Percentiles rank a stretch among this genome's conserved stretches.
Conservation (phyloP, 2,329 filamentous ascomycete species). For the Mycosphaerella sp. region DNA sequence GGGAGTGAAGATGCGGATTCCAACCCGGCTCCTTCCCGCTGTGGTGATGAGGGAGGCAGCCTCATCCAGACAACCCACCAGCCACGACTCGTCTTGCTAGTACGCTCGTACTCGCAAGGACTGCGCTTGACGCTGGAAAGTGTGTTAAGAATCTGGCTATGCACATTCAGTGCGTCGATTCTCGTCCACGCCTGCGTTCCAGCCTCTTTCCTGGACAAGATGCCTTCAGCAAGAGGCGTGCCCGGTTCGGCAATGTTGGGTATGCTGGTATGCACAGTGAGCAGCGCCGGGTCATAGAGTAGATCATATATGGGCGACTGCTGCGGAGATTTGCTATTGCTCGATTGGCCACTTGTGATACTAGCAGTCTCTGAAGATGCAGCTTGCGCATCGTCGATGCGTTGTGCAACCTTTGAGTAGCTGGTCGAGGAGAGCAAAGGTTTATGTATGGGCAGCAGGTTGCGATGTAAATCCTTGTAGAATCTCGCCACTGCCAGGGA, state of each 20-base stretch:
- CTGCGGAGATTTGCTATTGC: constrained; percentile 25
- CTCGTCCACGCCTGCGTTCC: constrained; percentile 43
- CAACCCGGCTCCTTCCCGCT: constrained; percentile 5
- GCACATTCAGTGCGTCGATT: constrained; percentile 55
- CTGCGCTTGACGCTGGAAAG: constrained; percentile 46
- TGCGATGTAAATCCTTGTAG: constrained; percentile 47
- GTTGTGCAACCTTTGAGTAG: constrained; percentile 37
- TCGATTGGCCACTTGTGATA: constrained; percentile 22
- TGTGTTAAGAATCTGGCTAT: constrained; percentile 54
- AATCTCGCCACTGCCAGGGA: constrained; percentile 43
- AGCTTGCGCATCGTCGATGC: constrained; percentile 34
- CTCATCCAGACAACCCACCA: constrained; percentile 65
- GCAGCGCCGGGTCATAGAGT: constrained; percentile 52
- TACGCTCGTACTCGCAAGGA: constrained; percentile 50
- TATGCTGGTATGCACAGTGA: constrained; percentile 55
- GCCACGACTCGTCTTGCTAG: constrained; percentile 56
- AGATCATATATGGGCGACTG: constrained; percentile 50
- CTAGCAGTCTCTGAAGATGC: constrained; percentile 29
- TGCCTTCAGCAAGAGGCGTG: constrained; percentile 37
- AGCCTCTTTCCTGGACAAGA: constrained; percentile 16
- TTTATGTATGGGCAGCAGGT: constrained; percentile 44
- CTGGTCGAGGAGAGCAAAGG: constrained; percentile 41
- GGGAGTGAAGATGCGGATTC: neutral
- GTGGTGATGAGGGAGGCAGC: constrained; percentile 35
- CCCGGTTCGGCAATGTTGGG: constrained; percentile 57